Conservation (phyloP, 768 basidiomycete species). For the Tylopilus sp. region DNA sequence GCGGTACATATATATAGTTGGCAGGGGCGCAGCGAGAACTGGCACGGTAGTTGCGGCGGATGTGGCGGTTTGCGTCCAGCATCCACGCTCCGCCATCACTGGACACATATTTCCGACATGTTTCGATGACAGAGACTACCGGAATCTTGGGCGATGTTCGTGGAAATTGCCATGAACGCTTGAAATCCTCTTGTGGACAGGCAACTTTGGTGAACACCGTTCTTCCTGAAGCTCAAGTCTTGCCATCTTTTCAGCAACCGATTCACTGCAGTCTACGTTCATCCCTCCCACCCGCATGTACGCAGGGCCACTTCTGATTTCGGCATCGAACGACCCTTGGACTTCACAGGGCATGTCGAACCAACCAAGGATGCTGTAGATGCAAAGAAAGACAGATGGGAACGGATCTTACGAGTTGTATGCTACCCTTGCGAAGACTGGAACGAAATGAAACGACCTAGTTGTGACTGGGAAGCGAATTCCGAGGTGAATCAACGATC, state of each 20-base stretch:
- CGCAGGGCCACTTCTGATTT: neutral
- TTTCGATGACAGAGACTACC: conserved; percentile 8
- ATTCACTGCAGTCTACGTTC: neutral
- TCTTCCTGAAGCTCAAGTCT: neutral
- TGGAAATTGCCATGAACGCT: conserved; percentile 12
- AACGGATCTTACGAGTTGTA: conserved; percentile 25
- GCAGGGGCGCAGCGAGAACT: too few species aligned
- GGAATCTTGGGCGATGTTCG: conserved; percentile 8
- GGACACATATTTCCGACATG: neutral
- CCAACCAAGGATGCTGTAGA: conserved; percentile 16
- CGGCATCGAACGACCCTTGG: neutral
- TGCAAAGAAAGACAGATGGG: too few species aligned
- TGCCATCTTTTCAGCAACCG: neutral
- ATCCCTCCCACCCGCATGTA: neutral
- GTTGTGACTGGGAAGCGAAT: conserved; percentile 6
- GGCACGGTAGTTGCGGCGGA: too few species aligned
- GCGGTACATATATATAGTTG: too few species aligned
- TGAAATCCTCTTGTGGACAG: neutral
- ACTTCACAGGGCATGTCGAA: conserved; percentile 10
- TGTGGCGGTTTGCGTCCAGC: too few species aligned
- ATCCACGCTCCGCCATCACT: neutral
- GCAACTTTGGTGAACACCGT: neutral
- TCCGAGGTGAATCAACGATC: neutral
- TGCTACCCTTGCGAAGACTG: conserved; percentile 34
- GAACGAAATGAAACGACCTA: conserved; percentile 43